Base-by-base conservation (phyloP, 2,329 filamentous ascomycete species). In the Paraphoma chrysanthemicola region DNA sequence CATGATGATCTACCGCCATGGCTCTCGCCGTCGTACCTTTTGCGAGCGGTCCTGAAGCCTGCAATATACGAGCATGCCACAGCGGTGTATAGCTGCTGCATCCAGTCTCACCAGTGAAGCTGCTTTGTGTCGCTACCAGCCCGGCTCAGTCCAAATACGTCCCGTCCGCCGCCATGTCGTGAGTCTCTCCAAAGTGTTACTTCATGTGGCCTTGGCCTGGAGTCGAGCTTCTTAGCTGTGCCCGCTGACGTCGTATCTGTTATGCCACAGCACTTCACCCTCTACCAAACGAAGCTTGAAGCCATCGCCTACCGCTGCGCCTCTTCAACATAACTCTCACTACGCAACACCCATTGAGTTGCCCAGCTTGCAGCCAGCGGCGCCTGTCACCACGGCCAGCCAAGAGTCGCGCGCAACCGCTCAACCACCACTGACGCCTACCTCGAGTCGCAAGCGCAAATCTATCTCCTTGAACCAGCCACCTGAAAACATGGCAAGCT, bases 271-370 rank as follows among this genome's bases (percentile, higher is more conserved):
- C 71, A 72, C 75, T 51, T 77, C 78, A 30, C 74, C 73, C 52
- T 73, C 76, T 61, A 71, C 77, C 67, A 79, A 79, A 68, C 79
- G 78, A 69, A 80, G 70, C 59, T 68, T 79, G 63, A 79, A 80
- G 62, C 77, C 76, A 31, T 77, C 76, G 18, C 72, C 72, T 60
- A 66, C 79, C 62, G 75, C 75, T 48, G 71, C 79, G 33, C 60
- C 58, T 46, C 62, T 60, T 16, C 72, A 71, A 44, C 62, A 67
- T 38, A 64, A 48, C 47, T 23, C 60, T 31, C 63, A 64, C 42
- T 62, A 69, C 45, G 47, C 64, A 47, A 33, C 65, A 17, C 59
- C 69, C 36, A 42, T 66, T 57, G 71, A 75, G 23, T 62, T 67
- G 58, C 63, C 70, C 41, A 63, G 43, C 54, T 47, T 68, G 43